phyloP scores from a whole-genome alignment of 306 rosid genomes.

The Neltuma alba region DNA sequence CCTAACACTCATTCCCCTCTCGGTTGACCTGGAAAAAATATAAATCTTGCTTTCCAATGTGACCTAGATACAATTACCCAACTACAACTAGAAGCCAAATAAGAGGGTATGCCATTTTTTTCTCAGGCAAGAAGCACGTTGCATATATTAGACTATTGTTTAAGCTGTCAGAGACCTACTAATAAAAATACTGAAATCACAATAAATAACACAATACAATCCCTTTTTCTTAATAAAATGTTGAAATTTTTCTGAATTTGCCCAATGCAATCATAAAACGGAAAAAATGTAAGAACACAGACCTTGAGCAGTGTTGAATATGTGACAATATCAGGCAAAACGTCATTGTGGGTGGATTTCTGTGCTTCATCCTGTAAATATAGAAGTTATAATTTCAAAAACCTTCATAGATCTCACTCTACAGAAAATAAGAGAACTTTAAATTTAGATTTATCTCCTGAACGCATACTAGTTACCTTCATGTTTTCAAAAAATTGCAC shows the following conservation, averaged over 20 bases:
- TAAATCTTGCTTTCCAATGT: neutral
- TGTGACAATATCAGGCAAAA: conserved; percentile 80
- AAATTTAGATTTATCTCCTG: conserved; percentile 58
- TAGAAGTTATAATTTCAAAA: conserved; percentile 31
- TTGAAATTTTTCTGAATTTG: neutral
- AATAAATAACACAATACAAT: neutral
- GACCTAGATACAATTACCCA: neutral
- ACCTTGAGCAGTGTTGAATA: conserved; percentile 81
- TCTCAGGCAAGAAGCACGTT: neutral
- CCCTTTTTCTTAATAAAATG: conserved; percentile 1
- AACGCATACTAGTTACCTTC: conserved; percentile 68
- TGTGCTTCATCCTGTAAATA: conserved; percentile 56
- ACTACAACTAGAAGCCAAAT: conserved; percentile 1
- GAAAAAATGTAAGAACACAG: conserved; percentile 22
- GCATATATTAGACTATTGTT: conserved; percentile 6
- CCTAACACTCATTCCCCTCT: neutral
- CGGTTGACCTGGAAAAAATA: neutral
- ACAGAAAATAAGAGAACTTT: conserved; percentile 40
- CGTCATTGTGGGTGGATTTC: conserved; percentile 39
- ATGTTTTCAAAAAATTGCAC: conserved; percentile 70
- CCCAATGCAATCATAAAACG: conserved; percentile 7
- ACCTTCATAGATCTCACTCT: conserved; percentile 28
- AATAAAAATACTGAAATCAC: conserved; percentile 10
- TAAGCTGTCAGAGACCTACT: conserved; percentile 12
- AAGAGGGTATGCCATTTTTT: neutral